Conservation (phyloP, 139 green algal species). For the Chlorella ohadii region DNA sequence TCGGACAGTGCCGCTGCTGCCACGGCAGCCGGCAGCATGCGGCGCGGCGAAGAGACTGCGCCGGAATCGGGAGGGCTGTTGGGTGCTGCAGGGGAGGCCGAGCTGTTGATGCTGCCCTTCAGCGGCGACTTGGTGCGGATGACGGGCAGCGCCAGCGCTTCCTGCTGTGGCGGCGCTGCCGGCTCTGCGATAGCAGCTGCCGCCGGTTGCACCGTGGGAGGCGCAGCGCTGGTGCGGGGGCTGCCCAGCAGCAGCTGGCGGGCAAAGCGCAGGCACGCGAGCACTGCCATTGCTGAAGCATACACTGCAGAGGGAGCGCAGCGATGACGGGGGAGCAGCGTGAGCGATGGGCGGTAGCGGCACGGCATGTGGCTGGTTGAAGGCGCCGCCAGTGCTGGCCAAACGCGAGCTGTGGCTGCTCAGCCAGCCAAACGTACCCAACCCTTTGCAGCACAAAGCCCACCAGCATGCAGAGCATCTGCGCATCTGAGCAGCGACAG, state of each 20-base stretch:
- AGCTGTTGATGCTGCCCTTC: background rate
- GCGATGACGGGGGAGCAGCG: background rate
- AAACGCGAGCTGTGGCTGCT: no score
- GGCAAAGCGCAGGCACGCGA: conserved; percentile 11
- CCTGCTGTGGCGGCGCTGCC: background rate
- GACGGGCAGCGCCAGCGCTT: background rate
- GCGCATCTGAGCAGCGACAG: background rate
- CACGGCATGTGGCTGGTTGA: background rate
- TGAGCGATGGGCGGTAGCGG: background rate
- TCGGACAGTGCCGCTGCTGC: background rate
- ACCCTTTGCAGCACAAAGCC: no score
- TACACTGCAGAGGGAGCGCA: background rate
- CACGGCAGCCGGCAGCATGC: background rate
- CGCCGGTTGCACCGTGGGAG: background rate
- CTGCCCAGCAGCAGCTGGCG: conserved; percentile 10
- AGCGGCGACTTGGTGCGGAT: background rate
- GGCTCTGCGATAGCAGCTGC: background rate
- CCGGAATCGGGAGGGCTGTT: background rate
- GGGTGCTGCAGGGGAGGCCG: background rate
- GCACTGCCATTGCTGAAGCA: background rate
- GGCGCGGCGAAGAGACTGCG: background rate
- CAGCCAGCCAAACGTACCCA: no score
- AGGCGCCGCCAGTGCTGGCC: no score
- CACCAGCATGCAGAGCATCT: no score
- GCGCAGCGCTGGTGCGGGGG: background rate